Base-by-base conservation (phyloP, 148 eudicot genomes). In the Amaranthus palmeri region DNA sequence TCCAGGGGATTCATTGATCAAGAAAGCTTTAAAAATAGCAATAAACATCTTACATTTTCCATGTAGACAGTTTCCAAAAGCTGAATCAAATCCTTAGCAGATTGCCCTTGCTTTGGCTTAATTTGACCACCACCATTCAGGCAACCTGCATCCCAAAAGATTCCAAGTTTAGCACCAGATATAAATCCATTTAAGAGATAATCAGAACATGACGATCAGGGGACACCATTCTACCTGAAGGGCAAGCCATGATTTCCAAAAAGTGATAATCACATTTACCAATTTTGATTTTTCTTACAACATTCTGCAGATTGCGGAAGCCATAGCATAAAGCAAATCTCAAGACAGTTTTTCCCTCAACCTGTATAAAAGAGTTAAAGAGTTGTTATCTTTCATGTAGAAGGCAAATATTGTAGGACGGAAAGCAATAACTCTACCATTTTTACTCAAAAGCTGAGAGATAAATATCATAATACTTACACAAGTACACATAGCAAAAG, bases 241-340 rank as follows among this genome's bases (percentile, higher is more conserved):
- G 97, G 81, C 99, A 96, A 71, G 99, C 99, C 99, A 96, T 96
- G 68, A 96, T 88, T 88, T 96, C 97, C 73, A 96, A 50, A 75
- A 83, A 96, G 49, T 96, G 87, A 78, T 92, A 96, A 71, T 96
- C 99, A 80, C 92, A 90, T 83, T 84, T 90, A 56, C 96, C 96
- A 68, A 47, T 84, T 84, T 96, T 88, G 36, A 96, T 82, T 80
- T 90, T 92, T 70, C 93, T 82, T 45, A 96, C 97, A 64, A 96
- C 79, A 78, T 88, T 96, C 72, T 88, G 92, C 82, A 96, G 77
- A 85, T 96, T 96, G 56, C 99, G 86, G 76, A 96, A 96, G 18
- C 99, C 99, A 79, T 90, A 96, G 86, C 99, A 96, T 7, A 85
- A 81, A 43, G 93, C 97, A 80, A 96, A 92, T 82, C 80, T 92